phyloP scores from a whole-genome alignment of 106 monocot genomes.

The Acorus gramineus region DNA sequence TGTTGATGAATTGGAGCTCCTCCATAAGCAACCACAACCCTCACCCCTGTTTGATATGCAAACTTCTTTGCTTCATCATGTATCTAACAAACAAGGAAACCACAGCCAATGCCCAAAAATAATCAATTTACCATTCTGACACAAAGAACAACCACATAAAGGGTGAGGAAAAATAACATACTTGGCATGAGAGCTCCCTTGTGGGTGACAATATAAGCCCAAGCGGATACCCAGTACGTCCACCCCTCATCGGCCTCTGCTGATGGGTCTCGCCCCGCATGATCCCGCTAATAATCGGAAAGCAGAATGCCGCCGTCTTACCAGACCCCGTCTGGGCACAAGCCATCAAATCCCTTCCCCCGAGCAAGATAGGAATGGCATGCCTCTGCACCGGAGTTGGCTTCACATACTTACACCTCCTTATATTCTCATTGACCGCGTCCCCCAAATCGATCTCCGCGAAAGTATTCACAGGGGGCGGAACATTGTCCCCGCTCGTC shows the following conservation, averaged over 20 bases:
- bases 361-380: slow-evolving; percentile 80
- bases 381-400: slow-evolving; percentile 93
- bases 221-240: slow-evolving; percentile 49
- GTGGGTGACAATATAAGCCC: slow-evolving; percentile 85
- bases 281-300: slow-evolving; percentile 88
- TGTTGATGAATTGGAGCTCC: slow-evolving; percentile 65
- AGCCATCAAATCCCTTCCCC: slow-evolving; percentile 92
- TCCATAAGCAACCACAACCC: slow-evolving; percentile 70
- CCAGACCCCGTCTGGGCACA: slow-evolving; percentile 98
- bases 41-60: slow-evolving; percentile 71
- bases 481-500: slow-evolving; percentile 72
- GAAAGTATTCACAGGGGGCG: slow-evolving; percentile 72
- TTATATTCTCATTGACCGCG: slow-evolving; percentile 75
- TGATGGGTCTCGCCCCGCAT: slow-evolving; percentile 30
- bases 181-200: slow-evolving; percentile 76
- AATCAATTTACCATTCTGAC: too few relatives aligned
- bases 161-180: slow-evolving; percentile 2
- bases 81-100: slow-evolving; percentile 28
- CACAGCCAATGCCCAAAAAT: too few relatives aligned
- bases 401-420: slow-evolving; percentile 83
- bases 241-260: slow-evolving; percentile 27
- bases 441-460: slow-evolving; percentile 85
- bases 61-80: slow-evolving; percentile 74
- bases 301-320: slow-evolving; percentile 97
- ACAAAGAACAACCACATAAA: not conserved